These are phyloP conservation scores for Scheffersomyces segobiensis DNA, from an alignment of 1,139 yeast species.

Conservation along the genomic window DNA sequence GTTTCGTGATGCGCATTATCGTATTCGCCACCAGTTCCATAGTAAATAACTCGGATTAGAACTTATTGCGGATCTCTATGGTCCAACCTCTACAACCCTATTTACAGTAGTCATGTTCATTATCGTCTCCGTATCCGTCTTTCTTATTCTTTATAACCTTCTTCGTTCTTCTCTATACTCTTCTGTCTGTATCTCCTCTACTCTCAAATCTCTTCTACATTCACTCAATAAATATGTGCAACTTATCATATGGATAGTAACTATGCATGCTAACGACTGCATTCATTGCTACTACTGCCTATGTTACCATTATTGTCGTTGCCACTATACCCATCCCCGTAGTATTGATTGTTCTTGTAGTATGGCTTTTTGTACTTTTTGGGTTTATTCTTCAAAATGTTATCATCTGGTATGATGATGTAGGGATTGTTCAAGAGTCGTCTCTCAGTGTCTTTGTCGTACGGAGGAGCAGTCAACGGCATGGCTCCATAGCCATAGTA, in stretches of 20 bases:
- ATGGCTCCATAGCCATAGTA: background rate
- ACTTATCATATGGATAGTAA: too few relatives aligned
- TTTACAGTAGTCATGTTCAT: too few relatives aligned
- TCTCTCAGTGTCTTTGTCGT: conserved; percentile 32
- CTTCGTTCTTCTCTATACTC: background rate
- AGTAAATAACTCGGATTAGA: background rate
- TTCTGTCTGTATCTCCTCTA: background rate
- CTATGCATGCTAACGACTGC: background rate
- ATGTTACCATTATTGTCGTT: background rate
- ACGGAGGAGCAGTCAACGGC: conserved; percentile 6
- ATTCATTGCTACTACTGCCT: background rate
- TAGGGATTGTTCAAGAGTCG: conserved; percentile 32
- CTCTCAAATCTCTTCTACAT: background rate
- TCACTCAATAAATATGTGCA: background rate
- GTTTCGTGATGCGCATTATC: too few relatives aligned
- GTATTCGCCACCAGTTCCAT: background rate
- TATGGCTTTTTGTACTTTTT: conserved; percentile 1
- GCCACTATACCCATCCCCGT: background rate
- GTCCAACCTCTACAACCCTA: background rate
- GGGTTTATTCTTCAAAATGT: conserved; percentile 4
- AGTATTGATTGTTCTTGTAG: background rate
- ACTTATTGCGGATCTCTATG: background rate
- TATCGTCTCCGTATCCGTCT: too few relatives aligned
- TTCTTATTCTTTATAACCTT: too few relatives aligned
- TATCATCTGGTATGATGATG: conserved; percentile 27